Percentiles rank a stretch among this genome's conserved stretches.
Conservation (phyloP, 2,329 filamentous ascomycete species). For the Colletotrichum australisinense region DNA sequence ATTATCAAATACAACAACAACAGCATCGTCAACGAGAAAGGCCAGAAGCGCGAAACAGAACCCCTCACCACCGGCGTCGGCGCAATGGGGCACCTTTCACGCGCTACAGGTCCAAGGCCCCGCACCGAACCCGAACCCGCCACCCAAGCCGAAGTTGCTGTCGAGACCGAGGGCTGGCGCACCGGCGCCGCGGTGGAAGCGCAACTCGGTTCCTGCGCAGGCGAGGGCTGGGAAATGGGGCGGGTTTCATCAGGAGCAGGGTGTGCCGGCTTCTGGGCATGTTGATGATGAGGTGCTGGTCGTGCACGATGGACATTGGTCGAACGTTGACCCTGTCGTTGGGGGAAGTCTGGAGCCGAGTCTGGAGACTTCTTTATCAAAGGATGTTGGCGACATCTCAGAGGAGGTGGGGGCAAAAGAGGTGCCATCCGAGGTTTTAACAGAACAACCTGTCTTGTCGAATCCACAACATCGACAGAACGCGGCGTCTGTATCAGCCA, state of each 20-base stretch:
- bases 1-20: background rate
- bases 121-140: background rate
- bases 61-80: background rate
- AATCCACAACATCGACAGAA: background rate
- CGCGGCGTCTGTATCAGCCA: background rate
- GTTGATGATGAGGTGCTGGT: background rate
- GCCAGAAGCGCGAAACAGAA: background rate
- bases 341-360: background rate
- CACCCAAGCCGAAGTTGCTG: no score
- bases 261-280: background rate
- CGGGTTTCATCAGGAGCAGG: background rate
- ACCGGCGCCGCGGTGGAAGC: background rate
- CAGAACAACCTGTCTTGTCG: background rate
- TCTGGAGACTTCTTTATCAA: background rate
- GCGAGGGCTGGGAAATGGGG: background rate
- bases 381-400: background rate
- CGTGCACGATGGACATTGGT: background rate
- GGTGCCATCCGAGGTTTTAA: background rate
- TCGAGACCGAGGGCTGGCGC: background rate
- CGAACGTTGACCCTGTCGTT: background rate
- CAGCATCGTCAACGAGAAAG: background rate
- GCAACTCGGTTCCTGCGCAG: background rate
- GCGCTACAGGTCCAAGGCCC: background rate
- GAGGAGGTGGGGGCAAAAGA: no score
- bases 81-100: background rate